phyloP scores from a whole-genome alignment of 2,329 filamentous ascomycete genomes.

The Trichoderma guizhouense region DNA sequence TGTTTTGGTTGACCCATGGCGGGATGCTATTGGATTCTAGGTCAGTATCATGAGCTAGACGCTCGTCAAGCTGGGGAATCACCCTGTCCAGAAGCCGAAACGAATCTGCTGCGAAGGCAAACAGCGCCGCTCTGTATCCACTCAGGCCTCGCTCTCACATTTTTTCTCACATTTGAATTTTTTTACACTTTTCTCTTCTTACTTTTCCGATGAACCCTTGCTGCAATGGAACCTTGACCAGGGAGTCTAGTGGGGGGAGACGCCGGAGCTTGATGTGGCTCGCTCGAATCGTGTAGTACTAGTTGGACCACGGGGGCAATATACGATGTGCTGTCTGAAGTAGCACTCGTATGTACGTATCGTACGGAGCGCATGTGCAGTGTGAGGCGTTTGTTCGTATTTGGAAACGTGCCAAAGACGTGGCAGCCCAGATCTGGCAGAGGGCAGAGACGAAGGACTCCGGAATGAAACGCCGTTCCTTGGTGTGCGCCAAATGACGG shows the following conservation, averaged over 20 bases:
- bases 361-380: slow-evolving; percentile 9
- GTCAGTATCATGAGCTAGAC: background rate
- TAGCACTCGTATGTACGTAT: background rate
- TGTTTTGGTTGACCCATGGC: background rate
- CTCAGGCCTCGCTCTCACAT: background rate
- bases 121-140: background rate
- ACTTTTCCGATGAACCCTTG: slow-evolving; percentile 14
- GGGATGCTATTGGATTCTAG: slow-evolving; percentile 2
- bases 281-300: slow-evolving; percentile 12
- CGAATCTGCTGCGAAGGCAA: slow-evolving; percentile 5
- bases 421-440: slow-evolving; percentile 17
- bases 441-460: background rate
- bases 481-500: slow-evolving; percentile 1
- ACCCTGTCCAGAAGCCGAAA: slow-evolving; percentile 2
- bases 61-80: background rate
- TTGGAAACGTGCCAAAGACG: slow-evolving; percentile 13
- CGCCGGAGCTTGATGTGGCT: slow-evolving; percentile 11
- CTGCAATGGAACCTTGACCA: slow-evolving; percentile 12
- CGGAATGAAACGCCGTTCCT: slow-evolving; percentile 1
- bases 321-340: slow-evolving; percentile 10
- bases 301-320: slow-evolving; percentile 9
- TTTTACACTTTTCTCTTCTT: background rate
- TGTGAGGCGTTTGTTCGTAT: slow-evolving; percentile 16
- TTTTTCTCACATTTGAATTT: background rate
- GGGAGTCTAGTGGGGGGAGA: background rate